Base-by-base conservation (phyloP, 257 asterid genomes). In the Forsythia viridissima region DNA sequence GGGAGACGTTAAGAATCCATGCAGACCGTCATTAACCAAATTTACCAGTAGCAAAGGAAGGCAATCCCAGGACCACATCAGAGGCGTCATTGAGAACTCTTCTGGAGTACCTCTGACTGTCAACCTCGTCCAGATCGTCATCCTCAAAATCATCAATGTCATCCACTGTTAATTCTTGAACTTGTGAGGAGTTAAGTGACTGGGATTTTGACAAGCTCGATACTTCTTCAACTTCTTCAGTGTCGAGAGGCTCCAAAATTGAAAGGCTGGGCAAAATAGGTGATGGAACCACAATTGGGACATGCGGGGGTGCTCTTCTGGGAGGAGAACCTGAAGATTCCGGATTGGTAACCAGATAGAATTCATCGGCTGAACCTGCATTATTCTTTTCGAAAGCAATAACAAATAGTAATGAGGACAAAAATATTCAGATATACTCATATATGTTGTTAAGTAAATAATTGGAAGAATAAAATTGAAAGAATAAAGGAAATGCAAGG, bases 301-400 rank as follows among this genome's bases (percentile, higher is more conserved):
- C 89, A 2, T 84, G 43, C 6, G 99, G 99, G 71, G 99, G 99
- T 43, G 84, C 71, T 82, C 97, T 93, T 86, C 91, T 82, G 44
- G 99, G 99, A 79, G 99, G 98, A 71, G 96, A 90, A 80, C 98
- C 97, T 52, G 98, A 93, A 76, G 92, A 71, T 77, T 90, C 91
- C n/a, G 94, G 86, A 76, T 85, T 70, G 4, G 98, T 93, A 55
- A 88, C 97, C 82, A 95, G 91, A 87, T 93, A 95, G 90, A 95
- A 95, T 75, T 91, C 99, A 77, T 84, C 91, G 9, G 89, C 67
- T 55, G 91, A 80, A 82, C 97, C 99, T 92, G 97, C 94, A 88
- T 88, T 90, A 71, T 87, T 92, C 99, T 95, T 80, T 82, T 79
- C 75, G 38, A 52, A 77, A 80, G 79, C 51, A 83, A 82, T 38